Conservation (phyloP, 805 yeast genomes). For the Candida xyloterini region DNA sequence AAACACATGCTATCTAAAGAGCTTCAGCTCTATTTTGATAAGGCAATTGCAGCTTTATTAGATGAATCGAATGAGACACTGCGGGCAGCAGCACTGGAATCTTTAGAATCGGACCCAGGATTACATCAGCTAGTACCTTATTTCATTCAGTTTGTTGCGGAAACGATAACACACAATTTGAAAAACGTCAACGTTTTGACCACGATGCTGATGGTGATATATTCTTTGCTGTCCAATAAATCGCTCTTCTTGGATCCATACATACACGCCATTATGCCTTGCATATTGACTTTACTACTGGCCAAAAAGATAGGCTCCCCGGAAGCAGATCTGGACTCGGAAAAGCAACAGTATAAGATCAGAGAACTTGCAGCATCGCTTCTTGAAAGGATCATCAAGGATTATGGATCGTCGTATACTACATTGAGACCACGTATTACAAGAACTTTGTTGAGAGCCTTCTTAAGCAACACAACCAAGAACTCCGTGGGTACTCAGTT, state of each 20-base stretch:
- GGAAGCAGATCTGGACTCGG: conserved; percentile 21
- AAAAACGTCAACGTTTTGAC: conserved; percentile 66
- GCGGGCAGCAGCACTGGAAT: conserved; percentile 76
- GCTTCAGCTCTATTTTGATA: conserved; percentile 88
- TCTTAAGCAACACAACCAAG: conserved; percentile 64
- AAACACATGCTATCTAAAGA: conserved; percentile 95
- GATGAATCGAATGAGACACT: conserved; percentile 55
- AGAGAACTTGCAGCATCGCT: conserved; percentile 87
- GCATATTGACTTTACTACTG: conserved; percentile 80
- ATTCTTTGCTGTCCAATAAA: conserved; percentile 77
- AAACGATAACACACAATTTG: conserved; percentile 85
- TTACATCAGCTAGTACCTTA: conserved; percentile 95
- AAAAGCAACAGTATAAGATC: conserved; percentile 49
- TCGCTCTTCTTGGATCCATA: conserved; percentile 91
- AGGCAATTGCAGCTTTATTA: conserved; percentile 75
- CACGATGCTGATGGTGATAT: conserved; percentile 85
- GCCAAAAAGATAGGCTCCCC: conserved; percentile 79
- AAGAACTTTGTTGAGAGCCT: conserved; percentile 86
- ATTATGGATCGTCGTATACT: conserved; percentile 81
- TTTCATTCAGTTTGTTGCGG: conserved; percentile 93
- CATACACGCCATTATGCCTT: conserved; percentile 96
- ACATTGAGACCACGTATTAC: conserved; percentile 92
- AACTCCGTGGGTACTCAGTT: conserved; percentile 87
- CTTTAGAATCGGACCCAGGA: conserved; percentile 90
- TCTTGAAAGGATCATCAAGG: conserved; percentile 70